Base-by-base conservation (phyloP, 108 stramenopile species). In the Nannochloropsis salina region DNA sequence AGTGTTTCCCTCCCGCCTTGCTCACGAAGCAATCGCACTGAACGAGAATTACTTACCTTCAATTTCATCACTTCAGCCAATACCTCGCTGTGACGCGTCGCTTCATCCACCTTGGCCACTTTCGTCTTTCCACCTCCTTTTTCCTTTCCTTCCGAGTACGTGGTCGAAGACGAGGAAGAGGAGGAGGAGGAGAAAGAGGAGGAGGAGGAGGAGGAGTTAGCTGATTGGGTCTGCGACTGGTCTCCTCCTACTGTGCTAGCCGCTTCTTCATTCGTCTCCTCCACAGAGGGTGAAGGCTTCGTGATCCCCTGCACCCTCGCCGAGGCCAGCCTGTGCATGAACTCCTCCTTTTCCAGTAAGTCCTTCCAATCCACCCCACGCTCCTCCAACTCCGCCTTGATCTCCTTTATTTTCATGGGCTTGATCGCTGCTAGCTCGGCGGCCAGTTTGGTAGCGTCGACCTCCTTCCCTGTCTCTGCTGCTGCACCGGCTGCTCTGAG, bases 11-110 rank as follows among this genome's bases (percentile, higher is more conserved):
- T 31, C 31, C 31, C 31, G 31, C 31, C 31, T 31, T 31, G 31
- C 31, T 31, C 31, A 31, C 31, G 31, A 31, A 31, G 31, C 31
- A 31, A 31, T 31, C 31, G 31, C 31, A 31, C 31, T 31, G 31
- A 31, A 31, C 31, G 31, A 31, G 31, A 31, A 31, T 31, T 1
- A 31, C 31, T 31, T 31, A 74, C 61, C 61, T 74, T 74, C 20
- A 74, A n/a, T n/a, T 74, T 74, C 61, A 74, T 74, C 61, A 74
- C 61, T 74, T 74, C 61, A 74, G 61, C 61, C 61, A 74, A 8
- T 1, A n/a, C 61, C 61, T 74, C n/a, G 2, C 20, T 74, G 61
- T 74, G n/a, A 15, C 61, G 61, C 61, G 61, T n/a, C 61, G 61
- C 61, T n/a, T 74, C 61, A 6, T 3, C 61, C 3, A 74, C n/a